Base-by-base conservation (phyloP, 148 eudicot species). In the Mesembryanthemum crystallinum region DNA sequence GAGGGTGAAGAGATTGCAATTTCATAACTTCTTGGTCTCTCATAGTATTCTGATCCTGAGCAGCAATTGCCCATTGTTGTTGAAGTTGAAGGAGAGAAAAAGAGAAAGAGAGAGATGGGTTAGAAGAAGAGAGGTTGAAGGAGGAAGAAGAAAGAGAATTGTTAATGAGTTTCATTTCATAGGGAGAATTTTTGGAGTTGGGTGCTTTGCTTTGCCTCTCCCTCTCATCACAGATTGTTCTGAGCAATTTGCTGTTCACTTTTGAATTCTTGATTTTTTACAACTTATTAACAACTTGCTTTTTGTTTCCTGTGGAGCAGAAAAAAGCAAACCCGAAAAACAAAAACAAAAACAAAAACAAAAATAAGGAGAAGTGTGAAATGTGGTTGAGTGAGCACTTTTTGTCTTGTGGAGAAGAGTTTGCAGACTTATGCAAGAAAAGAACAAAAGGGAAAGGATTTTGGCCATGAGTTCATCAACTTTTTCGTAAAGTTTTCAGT, bases 1-100 rank as follows among this genome's bases (percentile, higher is more conserved):
- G 81, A 61, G 9, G 86, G 72, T 8, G 87, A 77, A 25, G 82
- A 61, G 47, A 88, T 90, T 57, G 82, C 75, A 63, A 90, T 86
- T 9, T 90, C 86, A 45, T 73, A 72, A 24, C n/a, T 58, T 49
- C 52, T 76, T 15, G 78, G 78, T 13, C 67, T 68, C 69, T 78
- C 74, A 28, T 0, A 79, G 1, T 74, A n/a, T n/a, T n/a, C 75
- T 61, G 66, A n/a, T 3, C n/a, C n/a, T n/a, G 76, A 70, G 68
- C 42, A 81, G 45, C 83, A 81, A 47, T 72, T 81, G 58, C 83
- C 83, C 83, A 81, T 81, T 12, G 64, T 13, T 32, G 58, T 66
- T 21, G 39, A 21, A 59, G 30, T n/a, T n/a, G n/a, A n/a, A n/a
- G n/a, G n/a, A n/a, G n/a, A n/a, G n/a, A n/a, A n/a, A n/a, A n/a